phyloP scores from a whole-genome alignment of 371 early-diverging fungal genomes.

The Batrachochytrium dendrobatidis region DNA sequence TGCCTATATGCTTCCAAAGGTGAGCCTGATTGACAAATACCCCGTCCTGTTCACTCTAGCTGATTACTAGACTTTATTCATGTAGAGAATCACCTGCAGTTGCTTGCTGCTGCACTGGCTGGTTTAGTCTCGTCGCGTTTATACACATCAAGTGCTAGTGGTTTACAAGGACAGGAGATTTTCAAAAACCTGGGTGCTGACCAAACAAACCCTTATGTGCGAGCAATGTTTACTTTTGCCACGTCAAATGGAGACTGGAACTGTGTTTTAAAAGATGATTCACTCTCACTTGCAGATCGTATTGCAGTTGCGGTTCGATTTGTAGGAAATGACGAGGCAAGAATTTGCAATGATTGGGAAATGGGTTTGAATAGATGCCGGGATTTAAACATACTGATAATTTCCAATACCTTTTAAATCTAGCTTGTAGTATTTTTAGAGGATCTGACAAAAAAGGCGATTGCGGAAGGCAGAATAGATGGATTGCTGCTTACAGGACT shows the following conservation, averaged over 20 bases:
- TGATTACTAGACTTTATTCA: too few relatives aligned
- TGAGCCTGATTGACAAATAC: conserved; percentile 17
- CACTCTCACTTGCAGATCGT: conserved; percentile 61
- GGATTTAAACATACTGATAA: not conserved
- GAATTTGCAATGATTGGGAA: not conserved
- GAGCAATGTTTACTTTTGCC: conserved; percentile 72
- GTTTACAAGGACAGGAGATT: conserved; percentile 47
- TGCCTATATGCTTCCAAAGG: conserved; percentile 56
- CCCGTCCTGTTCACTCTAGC: not conserved
- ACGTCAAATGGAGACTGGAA: conserved; percentile 65
- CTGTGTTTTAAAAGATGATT: conserved; percentile 50
- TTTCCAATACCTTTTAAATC: not conserved
- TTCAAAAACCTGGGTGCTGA: conserved; percentile 54
- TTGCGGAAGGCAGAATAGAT: conserved; percentile 57
- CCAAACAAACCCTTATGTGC: conserved; percentile 62
- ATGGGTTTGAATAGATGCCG: not conserved
- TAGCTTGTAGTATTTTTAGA: conserved; percentile 48
- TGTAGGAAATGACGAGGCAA: conserved; percentile 59
- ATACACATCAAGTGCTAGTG: too few relatives aligned
- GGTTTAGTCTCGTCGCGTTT: too few relatives aligned
- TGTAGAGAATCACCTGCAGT: too few relatives aligned
- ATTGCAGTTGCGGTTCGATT: conserved; percentile 71
- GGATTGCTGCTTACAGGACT: conserved; percentile 73
- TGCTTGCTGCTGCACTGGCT: too few relatives aligned
- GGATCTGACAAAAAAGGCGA: conserved; percentile 38